Base-by-base conservation (phyloP, 768 basidiomycete species). In the Porphyrellus cyaneotinctus region DNA sequence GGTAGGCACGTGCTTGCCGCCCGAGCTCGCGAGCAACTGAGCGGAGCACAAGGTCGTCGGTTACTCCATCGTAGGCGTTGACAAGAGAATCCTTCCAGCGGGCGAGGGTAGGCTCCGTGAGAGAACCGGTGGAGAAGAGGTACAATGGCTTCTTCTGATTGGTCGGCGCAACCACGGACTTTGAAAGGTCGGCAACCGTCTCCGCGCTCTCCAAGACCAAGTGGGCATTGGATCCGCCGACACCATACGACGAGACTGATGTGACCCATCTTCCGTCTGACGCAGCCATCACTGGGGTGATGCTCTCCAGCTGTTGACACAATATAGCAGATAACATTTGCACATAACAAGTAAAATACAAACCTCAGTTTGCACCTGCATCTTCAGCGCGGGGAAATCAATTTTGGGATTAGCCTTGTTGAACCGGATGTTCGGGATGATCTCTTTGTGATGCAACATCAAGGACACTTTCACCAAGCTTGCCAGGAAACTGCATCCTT, bases 191-290 rank as follows among this genome's bases (percentile, higher is more conserved):
- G 10, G 51, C 20, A 22, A 50, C 52, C n/a, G 53, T 56, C 18
- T 65, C 64, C 10, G 31, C 58, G 15, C 56, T 60, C 45, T 70
- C 70, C 56, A 71, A 8, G 22, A 71, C 68, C 4, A 71, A 4
- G 44, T 71, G 67, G 10, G 64, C 70, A 31, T 70, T 71, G 15
- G 70, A 70, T 52, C 69, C 66, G 26, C 70, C 70, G 14, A 70
- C 63, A 47, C 69, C 68, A 43, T 70, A 70, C 10, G 65, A 68
- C 4, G 69, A 70, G 31, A 71, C 42, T 7, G 69, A 71, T 8
- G 68, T 58, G 37, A 71, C 65, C 58, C 61, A 68, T 39, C 55
- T 47, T 35, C 69, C 70, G 23, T 64, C 59, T 2, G 58, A 43
- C 13, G 64, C 60, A 41, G 65, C 70, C 58, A 69, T 66, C 18